phyloP scores from a whole-genome alignment of 148 eudicot species.

The Dysphania ambrosioides region DNA sequence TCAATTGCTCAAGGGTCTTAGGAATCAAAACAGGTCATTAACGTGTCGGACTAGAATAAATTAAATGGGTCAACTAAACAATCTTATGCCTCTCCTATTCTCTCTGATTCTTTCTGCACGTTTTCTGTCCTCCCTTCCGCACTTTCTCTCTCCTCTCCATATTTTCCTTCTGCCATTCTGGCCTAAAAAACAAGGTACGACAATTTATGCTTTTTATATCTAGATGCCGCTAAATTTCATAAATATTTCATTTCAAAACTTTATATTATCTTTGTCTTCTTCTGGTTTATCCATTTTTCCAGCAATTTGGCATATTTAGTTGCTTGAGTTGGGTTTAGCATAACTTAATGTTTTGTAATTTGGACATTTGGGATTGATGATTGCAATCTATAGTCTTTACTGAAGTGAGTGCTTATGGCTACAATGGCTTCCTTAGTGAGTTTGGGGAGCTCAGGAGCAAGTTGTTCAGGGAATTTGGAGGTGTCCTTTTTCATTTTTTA shows the following conservation, averaged over 20 bases:
- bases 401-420: slow-evolving; percentile 44
- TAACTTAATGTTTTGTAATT: slow-evolving; percentile 15
- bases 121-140: too few relatives aligned
- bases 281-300: slow-evolving; percentile 16
- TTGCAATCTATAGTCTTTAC: slow-evolving; percentile 14
- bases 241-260: not conserved
- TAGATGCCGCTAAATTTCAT: not conserved
- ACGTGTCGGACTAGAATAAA: too few relatives aligned
- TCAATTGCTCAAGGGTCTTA: too few relatives aligned
- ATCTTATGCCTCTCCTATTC: too few relatives aligned
- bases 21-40: too few relatives aligned
- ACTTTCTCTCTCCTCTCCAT: slow-evolving; percentile 4
- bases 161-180: slow-evolving; percentile 14
- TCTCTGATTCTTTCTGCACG: too few relatives aligned
- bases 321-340: slow-evolving; percentile 18
- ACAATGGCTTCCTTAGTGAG: slow-evolving; percentile 86
- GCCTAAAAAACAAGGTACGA: slow-evolving; percentile 22
- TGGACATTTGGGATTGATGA: slow-evolving; percentile 21
- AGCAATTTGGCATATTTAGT: not conserved
- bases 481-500: slow-evolving; percentile 52
- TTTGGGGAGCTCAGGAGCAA: slow-evolving; percentile 62
- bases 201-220: too few relatives aligned
- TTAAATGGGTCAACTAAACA: too few relatives aligned
- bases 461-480: slow-evolving; percentile 55
- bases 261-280: slow-evolving; percentile 4